A percentile compares a stretch with the other conserved stretches of the same genome.
Evolutionary conservation across 805 yeast genomes (phyloP).

Genomic region (Ogataea kodamae): DNA sequence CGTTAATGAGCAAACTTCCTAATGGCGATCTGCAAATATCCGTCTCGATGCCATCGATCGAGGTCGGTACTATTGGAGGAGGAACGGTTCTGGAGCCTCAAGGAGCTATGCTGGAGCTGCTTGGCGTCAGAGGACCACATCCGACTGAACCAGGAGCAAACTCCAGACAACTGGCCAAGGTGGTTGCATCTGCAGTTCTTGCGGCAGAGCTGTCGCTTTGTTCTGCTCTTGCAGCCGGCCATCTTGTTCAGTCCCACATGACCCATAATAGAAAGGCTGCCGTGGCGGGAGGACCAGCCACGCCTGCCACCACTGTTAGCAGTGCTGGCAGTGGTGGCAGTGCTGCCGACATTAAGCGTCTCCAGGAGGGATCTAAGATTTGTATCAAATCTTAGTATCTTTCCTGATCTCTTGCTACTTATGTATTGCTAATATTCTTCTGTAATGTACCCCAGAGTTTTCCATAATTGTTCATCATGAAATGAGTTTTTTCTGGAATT

Average conservation of each 20-base stretch:
- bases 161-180: constrained; percentile 87
- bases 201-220: constrained; percentile 95
- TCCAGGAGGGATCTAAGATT: constrained; percentile 68
- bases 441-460: constrained; percentile 11
- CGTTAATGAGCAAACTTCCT: constrained; percentile 76
- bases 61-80: constrained; percentile 99
- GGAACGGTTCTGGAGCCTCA: constrained; percentile 98
- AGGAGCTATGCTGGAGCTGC: constrained; percentile 88
- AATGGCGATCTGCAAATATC: constrained; percentile 83
- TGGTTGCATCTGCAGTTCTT: constrained; percentile 90
- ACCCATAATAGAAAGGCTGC: constrained; percentile 68
- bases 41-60: constrained; percentile 99
- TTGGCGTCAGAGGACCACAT: constrained; percentile 96
- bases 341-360: constrained; percentile 40
- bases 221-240: constrained; percentile 98
- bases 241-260: constrained; percentile 97
- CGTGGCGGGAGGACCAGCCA: constrained; percentile 9
- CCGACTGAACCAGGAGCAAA: constrained; percentile 91
- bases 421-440: constrained; percentile 11
- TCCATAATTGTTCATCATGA: constrained; percentile 3
- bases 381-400: constrained; percentile 58
- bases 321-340: constrained; percentile 27
- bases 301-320: constrained; percentile 24
- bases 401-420: constrained; percentile 4
- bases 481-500: constrained; percentile 10